These are phyloP conservation scores for Kodamaea kakaduensis DNA, from an alignment of 805 yeast genomes.

Conservation along the genomic window DNA sequence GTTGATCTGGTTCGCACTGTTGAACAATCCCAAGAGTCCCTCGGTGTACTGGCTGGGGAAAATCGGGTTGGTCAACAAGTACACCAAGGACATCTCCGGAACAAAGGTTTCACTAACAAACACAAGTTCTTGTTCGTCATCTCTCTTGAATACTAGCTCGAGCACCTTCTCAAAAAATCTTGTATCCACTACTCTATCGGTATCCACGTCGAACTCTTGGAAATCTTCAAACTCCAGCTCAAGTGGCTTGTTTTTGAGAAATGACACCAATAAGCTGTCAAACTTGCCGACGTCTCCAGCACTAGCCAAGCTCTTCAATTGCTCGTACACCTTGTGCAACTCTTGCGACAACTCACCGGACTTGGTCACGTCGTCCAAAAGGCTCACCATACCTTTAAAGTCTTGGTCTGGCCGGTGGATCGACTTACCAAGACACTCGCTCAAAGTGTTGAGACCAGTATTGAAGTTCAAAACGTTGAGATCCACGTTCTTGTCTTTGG, in stretches of 20 bases:
- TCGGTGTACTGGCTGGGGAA: constrained; percentile 61
- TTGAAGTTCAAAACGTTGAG: constrained; percentile 48
- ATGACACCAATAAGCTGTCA: constrained; percentile 28
- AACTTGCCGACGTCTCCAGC: constrained; percentile 20
- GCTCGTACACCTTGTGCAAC: constrained; percentile 22
- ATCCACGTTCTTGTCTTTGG: constrained; percentile 40
- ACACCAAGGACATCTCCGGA: constrained; percentile 61
- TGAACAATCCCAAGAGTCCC: constrained; percentile 51
- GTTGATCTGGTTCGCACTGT: constrained; percentile 45
- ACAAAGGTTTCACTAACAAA: constrained; percentile 27
- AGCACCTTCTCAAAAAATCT: constrained; percentile 47
- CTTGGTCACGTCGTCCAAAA: constrained; percentile 14
- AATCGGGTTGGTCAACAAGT: constrained; percentile 81
- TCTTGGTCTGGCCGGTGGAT: constrained; percentile 27
- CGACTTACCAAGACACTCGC: constrained; percentile 68
- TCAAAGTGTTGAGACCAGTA: constrained; percentile 63
- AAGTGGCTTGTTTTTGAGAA: constrained; percentile 19
- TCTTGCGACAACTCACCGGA: constrained; percentile 13
- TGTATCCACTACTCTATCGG: constrained; percentile 62
- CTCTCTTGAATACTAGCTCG: constrained; percentile 35
- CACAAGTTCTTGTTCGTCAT: constrained; percentile 18
- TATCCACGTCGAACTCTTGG: constrained; percentile 55
- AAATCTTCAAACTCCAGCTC: constrained; percentile 15
- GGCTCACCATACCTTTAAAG: constrained; percentile 26
- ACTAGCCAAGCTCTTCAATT: constrained; percentile 19